Conservation (phyloP, 192 early-diverging fungal species). For the Backusella tuberculispora region DNA sequence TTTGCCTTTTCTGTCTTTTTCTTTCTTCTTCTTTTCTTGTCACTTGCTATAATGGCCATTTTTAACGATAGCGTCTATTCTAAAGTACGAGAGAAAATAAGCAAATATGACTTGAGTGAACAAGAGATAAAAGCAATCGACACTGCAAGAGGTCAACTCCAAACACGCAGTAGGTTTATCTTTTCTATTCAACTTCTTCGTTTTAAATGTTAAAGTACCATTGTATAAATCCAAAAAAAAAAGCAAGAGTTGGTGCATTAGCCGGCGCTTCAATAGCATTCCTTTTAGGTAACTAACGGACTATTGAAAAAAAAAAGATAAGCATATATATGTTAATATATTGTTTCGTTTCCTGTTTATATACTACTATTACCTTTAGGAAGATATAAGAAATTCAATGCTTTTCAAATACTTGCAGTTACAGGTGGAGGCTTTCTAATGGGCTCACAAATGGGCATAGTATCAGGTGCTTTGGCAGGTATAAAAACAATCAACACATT, state of each 20-base stretch:
- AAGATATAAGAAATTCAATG: conserved; percentile 23
- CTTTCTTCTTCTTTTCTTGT: no score
- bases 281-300: conserved; percentile 15
- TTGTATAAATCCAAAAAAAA: no score
- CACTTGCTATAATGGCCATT: conserved; percentile 6
- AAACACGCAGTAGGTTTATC: conserved; percentile 23
- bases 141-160: conserved; percentile 33
- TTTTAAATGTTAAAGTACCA: no score
- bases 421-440: conserved; percentile 35
- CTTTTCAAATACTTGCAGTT: conserved; percentile 24
- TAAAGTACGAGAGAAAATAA: conserved; percentile 6
- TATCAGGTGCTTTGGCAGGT: conserved; percentile 34
- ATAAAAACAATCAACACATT: conserved; percentile 30
- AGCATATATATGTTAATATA: no score
- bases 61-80: conserved; percentile 28
- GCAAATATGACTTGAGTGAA: conserved; percentile 27
- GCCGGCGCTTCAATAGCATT: conserved; percentile 26
- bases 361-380: neutral
- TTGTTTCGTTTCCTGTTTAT: neutral
- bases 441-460: conserved; percentile 39
- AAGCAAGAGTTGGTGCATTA: conserved; percentile 29
- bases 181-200: no score
- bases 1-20: no score
- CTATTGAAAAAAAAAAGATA: neutral
- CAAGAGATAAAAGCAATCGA: conserved; percentile 36